These are phyloP conservation scores for Nepenthes gracilis DNA, from an alignment of 148 eudicot genomes.

Conservation along the genomic window DNA sequence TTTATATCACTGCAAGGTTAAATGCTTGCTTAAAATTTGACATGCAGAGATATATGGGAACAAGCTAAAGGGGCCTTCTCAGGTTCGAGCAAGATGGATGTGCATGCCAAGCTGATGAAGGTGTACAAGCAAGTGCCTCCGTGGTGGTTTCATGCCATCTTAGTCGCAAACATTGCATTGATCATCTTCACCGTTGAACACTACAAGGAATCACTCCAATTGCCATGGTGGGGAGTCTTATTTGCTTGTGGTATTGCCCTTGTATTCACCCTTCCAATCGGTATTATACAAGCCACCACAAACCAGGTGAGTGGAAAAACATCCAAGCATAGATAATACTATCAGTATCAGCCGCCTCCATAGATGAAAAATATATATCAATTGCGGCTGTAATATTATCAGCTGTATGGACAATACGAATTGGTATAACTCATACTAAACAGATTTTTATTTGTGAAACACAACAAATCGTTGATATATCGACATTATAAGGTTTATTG, in stretches of 20 bases:
- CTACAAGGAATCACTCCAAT: slow-evolving; percentile 47
- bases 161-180: slow-evolving; percentile 26
- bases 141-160: slow-evolving; percentile 68
- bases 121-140: slow-evolving; percentile 47
- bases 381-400: too few species aligned
- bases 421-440: too few species aligned
- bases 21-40: not conserved
- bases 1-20: too few species aligned
- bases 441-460: not conserved
- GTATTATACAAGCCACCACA: slow-evolving; percentile 65
- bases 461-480: not conserved
- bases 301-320: slow-evolving; percentile 40
- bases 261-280: slow-evolving; percentile 72
- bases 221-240: slow-evolving; percentile 87
- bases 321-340: not conserved
- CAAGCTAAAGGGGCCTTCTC: slow-evolving; percentile 36
- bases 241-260: slow-evolving; percentile 51
- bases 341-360: too few species aligned
- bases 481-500: not conserved
- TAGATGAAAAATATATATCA: too few species aligned
- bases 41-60: slow-evolving; percentile 35
- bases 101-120: slow-evolving; percentile 60
- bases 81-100: slow-evolving; percentile 27
- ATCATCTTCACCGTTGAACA: slow-evolving; percentile 39
- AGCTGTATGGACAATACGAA: too few species aligned